These are phyloP conservation scores for Ramaria sp. DNA, from an alignment of 768 basidiomycete species.

Conservation along the genomic window DNA sequence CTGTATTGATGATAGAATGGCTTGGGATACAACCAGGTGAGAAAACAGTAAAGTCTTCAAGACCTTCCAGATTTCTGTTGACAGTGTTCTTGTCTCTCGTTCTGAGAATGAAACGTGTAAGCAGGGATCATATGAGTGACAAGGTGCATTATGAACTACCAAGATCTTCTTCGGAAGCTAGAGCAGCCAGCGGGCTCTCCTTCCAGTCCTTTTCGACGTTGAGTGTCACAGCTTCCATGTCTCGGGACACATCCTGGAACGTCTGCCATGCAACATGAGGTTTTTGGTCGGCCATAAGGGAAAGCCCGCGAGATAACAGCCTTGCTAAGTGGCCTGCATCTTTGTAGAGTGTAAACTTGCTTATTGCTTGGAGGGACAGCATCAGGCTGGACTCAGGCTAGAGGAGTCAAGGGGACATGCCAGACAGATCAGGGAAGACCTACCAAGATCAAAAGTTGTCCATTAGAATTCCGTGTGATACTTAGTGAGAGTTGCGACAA, in stretches of 20 bases:
- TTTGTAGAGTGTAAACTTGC: conserved; percentile 21
- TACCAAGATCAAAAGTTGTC: background rate
- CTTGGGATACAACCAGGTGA: conserved; percentile 57
- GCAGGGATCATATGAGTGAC: background rate
- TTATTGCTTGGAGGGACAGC: conserved; percentile 16
- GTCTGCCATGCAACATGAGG: conserved; percentile 16
- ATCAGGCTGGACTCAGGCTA: conserved; percentile 24
- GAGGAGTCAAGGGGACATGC: conserved; percentile 18
- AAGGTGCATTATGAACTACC: conserved; percentile 13
- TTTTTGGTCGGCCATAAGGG: conserved; percentile 5
- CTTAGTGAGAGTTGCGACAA: background rate
- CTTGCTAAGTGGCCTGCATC: conserved; percentile 21
- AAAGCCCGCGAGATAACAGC: conserved; percentile 6
- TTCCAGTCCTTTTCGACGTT: conserved; percentile 20
- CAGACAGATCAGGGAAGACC: background rate
- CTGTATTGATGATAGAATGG: conserved; percentile 42
- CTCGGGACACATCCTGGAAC: conserved; percentile 13
- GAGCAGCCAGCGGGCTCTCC: conserved; percentile 16
- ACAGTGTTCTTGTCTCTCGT: conserved; percentile 32
- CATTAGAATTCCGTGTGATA: background rate
- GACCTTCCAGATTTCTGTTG: conserved; percentile 49
- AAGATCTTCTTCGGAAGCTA: conserved; percentile 19
- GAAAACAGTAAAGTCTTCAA: conserved; percentile 73
- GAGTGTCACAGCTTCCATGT: conserved; percentile 14
- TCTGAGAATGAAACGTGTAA: conserved; percentile 21